Percentiles rank a stretch among this genome's conserved stretches.
Conservation (phyloP, 2,329 filamentous ascomycete species). For the Chrysoporthe deuterocubensis region DNA sequence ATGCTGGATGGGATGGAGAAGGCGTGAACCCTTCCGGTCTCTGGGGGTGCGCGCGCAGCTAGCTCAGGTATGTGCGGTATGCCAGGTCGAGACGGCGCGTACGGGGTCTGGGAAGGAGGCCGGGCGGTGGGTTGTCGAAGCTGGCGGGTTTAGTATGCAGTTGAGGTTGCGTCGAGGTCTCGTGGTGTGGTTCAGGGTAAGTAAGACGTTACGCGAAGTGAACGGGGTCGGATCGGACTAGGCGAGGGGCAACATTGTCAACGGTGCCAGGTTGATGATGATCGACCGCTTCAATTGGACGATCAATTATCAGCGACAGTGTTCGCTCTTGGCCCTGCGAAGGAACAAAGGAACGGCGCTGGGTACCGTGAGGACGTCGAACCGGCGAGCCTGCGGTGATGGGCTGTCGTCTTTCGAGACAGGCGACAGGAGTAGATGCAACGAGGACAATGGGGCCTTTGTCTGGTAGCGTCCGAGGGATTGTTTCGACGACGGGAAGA, state of each 20-base stretch:
- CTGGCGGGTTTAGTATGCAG: background rate
- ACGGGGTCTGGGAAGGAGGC: background rate
- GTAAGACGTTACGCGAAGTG: background rate
- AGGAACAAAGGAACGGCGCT: constrained; percentile 8
- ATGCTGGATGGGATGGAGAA: constrained; percentile 18
- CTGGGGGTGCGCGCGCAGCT: background rate
- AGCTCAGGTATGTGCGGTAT: background rate
- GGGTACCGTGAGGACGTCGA: background rate
- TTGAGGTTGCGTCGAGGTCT: constrained; percentile 5
- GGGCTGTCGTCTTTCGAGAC: constrained; percentile 1
- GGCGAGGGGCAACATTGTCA: constrained; percentile 20
- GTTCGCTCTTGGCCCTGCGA: background rate
- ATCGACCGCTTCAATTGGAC: constrained; percentile 11
- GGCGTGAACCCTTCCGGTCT: constrained; percentile 1
- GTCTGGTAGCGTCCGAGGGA: background rate
- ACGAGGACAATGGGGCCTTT: background rate
- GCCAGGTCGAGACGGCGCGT: constrained; percentile 2
- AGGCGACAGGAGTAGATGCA: constrained; percentile 5
- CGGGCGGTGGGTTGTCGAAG: background rate
- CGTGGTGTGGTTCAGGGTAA: background rate
- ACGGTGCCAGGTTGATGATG: constrained; percentile 4
- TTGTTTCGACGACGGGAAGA: background rate
- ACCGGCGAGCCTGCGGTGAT: background rate
- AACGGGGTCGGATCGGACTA: constrained; percentile 9
- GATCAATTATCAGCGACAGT: constrained; percentile 10